Conservation (phyloP, 768 basidiomycete genomes). For the Trametes cingulata region DNA sequence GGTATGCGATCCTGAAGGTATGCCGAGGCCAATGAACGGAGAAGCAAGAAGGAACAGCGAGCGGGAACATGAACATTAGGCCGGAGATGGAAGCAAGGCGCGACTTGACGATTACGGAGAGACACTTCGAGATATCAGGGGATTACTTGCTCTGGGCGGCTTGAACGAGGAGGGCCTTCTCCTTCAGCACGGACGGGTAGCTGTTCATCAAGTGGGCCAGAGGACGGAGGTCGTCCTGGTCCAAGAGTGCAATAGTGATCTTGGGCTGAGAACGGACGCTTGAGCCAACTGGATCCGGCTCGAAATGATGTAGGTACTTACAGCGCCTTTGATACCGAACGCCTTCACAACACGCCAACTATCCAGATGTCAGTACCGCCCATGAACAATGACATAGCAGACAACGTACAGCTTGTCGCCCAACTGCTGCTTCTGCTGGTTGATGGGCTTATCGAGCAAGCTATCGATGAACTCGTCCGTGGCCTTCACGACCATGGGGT, state of each 20-base stretch:
- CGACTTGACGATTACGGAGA: background rate
- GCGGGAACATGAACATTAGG: background rate
- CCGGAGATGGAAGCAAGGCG: background rate
- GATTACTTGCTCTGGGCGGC: slow-evolving; percentile 25
- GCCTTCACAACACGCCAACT: slow-evolving; percentile 65
- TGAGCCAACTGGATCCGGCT: background rate
- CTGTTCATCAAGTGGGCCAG: slow-evolving; percentile 88
- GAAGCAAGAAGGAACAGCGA: background rate
- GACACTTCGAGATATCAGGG: background rate
- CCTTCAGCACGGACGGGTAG: slow-evolving; percentile 79
- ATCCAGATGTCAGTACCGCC: background rate
- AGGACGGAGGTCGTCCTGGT: slow-evolving; percentile 81
- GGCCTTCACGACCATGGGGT: slow-evolving; percentile 64
- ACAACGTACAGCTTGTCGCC: slow-evolving; percentile 27
- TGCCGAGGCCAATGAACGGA: background rate
- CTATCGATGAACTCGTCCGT: slow-evolving; percentile 84
- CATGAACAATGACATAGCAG: slow-evolving; percentile 6
- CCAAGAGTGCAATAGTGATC: slow-evolving; percentile 78
- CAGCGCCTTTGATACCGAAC: slow-evolving; percentile 80
- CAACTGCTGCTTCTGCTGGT: slow-evolving; percentile 38
- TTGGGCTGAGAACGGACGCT: slow-evolving; percentile 55
- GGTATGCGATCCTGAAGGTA: slow-evolving; percentile 17
- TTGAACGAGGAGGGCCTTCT: slow-evolving; percentile 53
- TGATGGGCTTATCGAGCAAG: slow-evolving; percentile 73
- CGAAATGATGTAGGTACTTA: slow-evolving; percentile 36